Conservation (phyloP, 805 yeast genomes). For the Saccharomycopsis olivae region DNA sequence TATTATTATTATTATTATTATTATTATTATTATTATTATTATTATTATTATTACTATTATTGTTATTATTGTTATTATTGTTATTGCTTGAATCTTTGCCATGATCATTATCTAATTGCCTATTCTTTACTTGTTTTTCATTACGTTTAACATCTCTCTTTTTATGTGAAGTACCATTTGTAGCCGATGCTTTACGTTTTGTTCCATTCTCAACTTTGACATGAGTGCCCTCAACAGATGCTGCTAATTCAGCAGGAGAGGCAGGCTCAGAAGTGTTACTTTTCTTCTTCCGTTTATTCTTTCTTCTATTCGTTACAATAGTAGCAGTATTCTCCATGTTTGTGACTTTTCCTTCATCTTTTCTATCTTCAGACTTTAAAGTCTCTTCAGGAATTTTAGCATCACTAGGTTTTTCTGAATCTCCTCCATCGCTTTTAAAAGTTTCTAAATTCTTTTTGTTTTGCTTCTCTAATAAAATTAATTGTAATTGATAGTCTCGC, state of each 20-base stretch:
- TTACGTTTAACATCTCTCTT: neutral
- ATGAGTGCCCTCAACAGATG: neutral
- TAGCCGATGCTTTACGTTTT: conserved; percentile 2
- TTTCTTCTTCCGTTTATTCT: conserved; percentile 20
- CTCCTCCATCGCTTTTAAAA: conserved; percentile 33
- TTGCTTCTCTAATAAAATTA: conserved; percentile 64
- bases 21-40: neutral
- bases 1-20: neutral
- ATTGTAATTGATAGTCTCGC: conserved; percentile 74
- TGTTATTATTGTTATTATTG: neutral
- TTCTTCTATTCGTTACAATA: conserved; percentile 20
- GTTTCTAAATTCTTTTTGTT: conserved; percentile 56
- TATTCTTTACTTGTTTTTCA: conserved; percentile 5
- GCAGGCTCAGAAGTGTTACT: conserved; percentile 13
- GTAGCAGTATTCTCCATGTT: conserved; percentile 17
- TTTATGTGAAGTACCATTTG: conserved; percentile 1
- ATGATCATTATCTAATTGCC: conserved; percentile 2
- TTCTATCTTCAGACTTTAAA: conserved; percentile 17
- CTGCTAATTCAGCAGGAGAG: conserved; percentile 9
- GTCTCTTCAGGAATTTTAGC: conserved; percentile 16
- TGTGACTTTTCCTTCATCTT: conserved; percentile 9
- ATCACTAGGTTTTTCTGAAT: conserved; percentile 7
- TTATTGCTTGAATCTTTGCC: conserved; percentile 19
- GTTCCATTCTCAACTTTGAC: neutral
- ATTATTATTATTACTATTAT: neutral